Percentiles rank a stretch among this genome's conserved stretches.
Conservation (phyloP, 2,329 filamentous ascomycete species). For the Colletotrichum tropicicola region DNA sequence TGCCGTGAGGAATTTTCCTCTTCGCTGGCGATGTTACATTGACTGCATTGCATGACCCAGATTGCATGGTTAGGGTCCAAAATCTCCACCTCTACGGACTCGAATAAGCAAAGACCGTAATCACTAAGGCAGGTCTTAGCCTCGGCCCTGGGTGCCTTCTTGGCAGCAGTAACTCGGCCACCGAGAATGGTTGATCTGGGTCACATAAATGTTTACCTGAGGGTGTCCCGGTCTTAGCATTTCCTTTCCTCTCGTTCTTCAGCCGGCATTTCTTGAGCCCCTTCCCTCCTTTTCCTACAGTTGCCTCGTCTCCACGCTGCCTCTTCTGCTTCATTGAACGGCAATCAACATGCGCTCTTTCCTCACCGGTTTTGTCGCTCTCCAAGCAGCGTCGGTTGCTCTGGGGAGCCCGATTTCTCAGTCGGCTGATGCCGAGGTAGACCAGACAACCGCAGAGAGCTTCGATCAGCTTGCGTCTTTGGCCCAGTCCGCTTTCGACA, state of each 20-base stretch:
- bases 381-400: conserved; percentile 1
- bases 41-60: too few relatives aligned
- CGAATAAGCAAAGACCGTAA: background rate
- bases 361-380: background rate
- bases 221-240: background rate
- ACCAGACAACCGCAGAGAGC: background rate
- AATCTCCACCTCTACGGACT: background rate
- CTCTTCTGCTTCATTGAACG: background rate
- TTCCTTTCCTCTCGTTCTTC: background rate
- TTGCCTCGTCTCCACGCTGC: too few relatives aligned
- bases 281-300: background rate
- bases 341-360: background rate
- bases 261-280: background rate
- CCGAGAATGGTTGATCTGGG: background rate
- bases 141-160: background rate
- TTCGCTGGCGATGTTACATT: too few relatives aligned
- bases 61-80: too few relatives aligned
- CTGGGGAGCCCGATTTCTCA: conserved; percentile 21
- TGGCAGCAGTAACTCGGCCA: background rate
- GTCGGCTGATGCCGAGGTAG: background rate
- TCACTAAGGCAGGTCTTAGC: background rate
- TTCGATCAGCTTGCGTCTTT: conserved; percentile 16
- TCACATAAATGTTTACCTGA: background rate
- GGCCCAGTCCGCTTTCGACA: conserved; percentile 32
- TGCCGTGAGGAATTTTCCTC: too few relatives aligned